Conservation (phyloP, 2,329 filamentous ascomycete genomes). For the Penicillium sp. region DNA sequence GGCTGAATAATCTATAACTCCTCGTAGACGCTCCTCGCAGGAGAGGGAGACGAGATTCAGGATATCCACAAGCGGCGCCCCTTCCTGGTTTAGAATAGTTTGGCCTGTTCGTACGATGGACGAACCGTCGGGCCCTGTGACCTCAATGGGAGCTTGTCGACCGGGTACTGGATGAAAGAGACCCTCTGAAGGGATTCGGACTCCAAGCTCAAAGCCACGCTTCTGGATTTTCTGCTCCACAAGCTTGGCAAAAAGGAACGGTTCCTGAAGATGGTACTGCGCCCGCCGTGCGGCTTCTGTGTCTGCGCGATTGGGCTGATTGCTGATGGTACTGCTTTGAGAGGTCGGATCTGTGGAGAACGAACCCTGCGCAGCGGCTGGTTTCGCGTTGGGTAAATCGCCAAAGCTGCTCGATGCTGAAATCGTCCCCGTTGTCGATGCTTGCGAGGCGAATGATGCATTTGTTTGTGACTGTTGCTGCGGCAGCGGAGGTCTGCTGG, state of each 20-base stretch:
- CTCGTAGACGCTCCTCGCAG: slow-evolving; percentile 70
- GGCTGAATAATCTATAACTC: slow-evolving; percentile 70
- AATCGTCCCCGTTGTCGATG: slow-evolving; percentile 37
- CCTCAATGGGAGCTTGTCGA: slow-evolving; percentile 42
- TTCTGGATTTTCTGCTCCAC: slow-evolving; percentile 52
- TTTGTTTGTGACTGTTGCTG: slow-evolving; percentile 46
- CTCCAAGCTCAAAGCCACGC: slow-evolving; percentile 53
- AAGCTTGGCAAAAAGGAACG: slow-evolving; percentile 62
- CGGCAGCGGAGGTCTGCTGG: slow-evolving; percentile 37
- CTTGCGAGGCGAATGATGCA: slow-evolving; percentile 36
- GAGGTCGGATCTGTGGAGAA: slow-evolving; percentile 64
- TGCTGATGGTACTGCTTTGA: slow-evolving; percentile 58
- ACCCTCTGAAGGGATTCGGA: slow-evolving; percentile 55
- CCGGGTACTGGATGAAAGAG: slow-evolving; percentile 42
- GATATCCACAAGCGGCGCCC: slow-evolving; percentile 70
- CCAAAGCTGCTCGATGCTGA: slow-evolving; percentile 46
- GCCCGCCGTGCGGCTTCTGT: slow-evolving; percentile 55
- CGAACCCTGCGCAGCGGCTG: slow-evolving; percentile 50
- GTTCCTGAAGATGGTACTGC: slow-evolving; percentile 66
- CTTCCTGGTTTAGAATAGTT: slow-evolving; percentile 64
- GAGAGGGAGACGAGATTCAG: slow-evolving; percentile 76
- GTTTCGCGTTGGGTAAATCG: slow-evolving; percentile 46
- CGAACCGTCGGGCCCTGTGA: slow-evolving; percentile 56
- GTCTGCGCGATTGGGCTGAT: slow-evolving; percentile 59
- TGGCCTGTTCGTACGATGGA: slow-evolving; percentile 59